A percentile compares a stretch with the other conserved stretches of the same genome.
phyloP scores from a whole-genome alignment of 805 yeast species.

The Yarrowia sp. region DNA sequence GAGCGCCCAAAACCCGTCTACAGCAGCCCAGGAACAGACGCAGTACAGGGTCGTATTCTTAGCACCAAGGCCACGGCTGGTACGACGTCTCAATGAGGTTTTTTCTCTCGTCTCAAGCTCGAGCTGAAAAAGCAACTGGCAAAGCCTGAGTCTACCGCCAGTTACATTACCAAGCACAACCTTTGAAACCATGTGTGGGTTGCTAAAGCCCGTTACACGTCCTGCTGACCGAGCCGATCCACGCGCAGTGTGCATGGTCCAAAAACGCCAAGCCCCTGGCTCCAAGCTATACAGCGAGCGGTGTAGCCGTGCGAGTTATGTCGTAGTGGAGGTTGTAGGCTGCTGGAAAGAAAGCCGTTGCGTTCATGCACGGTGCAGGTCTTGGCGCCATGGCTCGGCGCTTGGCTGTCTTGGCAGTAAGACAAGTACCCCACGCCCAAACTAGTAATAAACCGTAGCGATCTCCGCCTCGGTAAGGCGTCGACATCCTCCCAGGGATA shows the following conservation, averaged over 20 bases:
- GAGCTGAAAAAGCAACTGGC: background rate
- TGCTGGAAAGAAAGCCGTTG: background rate
- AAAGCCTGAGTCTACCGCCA: background rate
- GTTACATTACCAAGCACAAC: background rate
- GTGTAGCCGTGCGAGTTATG: conserved; percentile 7
- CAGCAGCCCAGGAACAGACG: background rate
- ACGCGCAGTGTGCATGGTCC: background rate
- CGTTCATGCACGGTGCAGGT: background rate
- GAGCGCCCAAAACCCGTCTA: background rate
- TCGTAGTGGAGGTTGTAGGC: background rate
- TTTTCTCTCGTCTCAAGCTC: background rate
- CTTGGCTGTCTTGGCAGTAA: conserved; percentile 8
- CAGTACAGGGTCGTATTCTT: background rate
- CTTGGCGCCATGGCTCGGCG: background rate
- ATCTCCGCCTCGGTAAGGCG: conserved; percentile 18
- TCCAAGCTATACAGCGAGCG: background rate
- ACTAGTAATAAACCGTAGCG: background rate
- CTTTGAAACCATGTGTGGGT: background rate
- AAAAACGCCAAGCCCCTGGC: background rate
- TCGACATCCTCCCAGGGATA: background rate
- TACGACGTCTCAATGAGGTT: conserved; percentile 11
- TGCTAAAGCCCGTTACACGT: conserved; percentile 7
- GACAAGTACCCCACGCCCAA: background rate
- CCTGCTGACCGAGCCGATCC: conserved; percentile 3
- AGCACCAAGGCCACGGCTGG: conserved; percentile 9